A percentile compares a stretch with the other conserved stretches of the same genome.
phyloP scores from a whole-genome alignment of 345 rosid species.

The Acer saccharum region DNA sequence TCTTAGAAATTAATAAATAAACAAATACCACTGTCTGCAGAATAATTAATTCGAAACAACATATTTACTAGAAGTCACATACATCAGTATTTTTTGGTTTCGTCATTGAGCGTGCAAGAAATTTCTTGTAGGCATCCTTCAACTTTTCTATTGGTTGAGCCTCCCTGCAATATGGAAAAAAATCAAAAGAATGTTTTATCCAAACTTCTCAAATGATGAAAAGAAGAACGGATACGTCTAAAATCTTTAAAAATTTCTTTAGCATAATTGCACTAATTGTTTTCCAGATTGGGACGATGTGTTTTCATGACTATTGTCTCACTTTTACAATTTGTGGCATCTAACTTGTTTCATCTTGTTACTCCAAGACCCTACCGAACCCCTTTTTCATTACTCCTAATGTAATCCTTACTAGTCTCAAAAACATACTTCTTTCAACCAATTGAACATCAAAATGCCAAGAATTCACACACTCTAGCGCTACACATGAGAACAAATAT shows the following conservation, averaged over 20 bases:
- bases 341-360: neutral
- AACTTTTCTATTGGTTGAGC: constrained; percentile 76
- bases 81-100: constrained; percentile 53
- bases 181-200: neutral
- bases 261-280: neutral
- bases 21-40: neutral
- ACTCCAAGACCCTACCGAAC: neutral
- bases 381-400: neutral
- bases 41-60: constrained; percentile 7
- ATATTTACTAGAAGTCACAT: constrained; percentile 18
- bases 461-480: neutral
- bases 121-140: constrained; percentile 77
- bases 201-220: neutral
- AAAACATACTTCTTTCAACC: neutral
- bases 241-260: neutral
- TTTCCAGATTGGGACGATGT: neutral
- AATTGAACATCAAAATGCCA: neutral
- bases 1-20: constrained; percentile 11
- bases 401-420: neutral
- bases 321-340: neutral
- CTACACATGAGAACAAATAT: neutral
- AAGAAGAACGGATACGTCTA: neutral
- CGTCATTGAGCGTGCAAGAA: constrained; percentile 68
- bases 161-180: constrained; percentile 37
- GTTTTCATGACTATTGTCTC: neutral